Evolutionary conservation across 2,329 filamentous ascomycete species (phyloP).

Genomic region (Colletotrichum spinosum): DNA sequence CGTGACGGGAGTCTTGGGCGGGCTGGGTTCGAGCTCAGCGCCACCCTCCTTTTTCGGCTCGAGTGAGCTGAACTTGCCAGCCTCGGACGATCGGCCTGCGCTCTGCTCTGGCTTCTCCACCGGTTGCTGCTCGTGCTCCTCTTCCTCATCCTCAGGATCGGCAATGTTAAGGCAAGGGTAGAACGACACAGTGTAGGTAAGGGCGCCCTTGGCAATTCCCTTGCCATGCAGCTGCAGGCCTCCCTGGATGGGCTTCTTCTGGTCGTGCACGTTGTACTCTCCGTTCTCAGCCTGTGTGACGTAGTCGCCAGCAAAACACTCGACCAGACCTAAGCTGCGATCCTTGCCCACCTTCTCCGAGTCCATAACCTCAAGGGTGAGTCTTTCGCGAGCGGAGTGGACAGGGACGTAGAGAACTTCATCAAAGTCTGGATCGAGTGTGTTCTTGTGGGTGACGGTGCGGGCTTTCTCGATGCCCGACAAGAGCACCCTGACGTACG

Average conservation of each 20-base stretch:
- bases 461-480: constrained; percentile 91
- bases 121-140: constrained; percentile 61
- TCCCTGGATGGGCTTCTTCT: constrained; percentile 75
- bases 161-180: constrained; percentile 89
- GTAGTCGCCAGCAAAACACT: constrained; percentile 83
- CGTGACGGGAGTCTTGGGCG: constrained; percentile 56
- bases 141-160: constrained; percentile 88
- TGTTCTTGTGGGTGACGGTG: constrained; percentile 96
- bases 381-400: constrained; percentile 84
- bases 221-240: constrained; percentile 80
- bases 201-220: constrained; percentile 79
- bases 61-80: constrained; percentile 58
- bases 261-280: constrained; percentile 83
- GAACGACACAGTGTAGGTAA: constrained; percentile 89
- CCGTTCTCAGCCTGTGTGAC: constrained; percentile 81
- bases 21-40: constrained; percentile 40
- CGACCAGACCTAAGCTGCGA: constrained; percentile 84
- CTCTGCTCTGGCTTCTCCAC: constrained; percentile 46
- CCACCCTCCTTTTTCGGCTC: constrained; percentile 43
- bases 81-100: constrained; percentile 44
- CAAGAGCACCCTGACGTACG: constrained; percentile 88
- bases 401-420: constrained; percentile 95
- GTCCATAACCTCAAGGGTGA: constrained; percentile 96
- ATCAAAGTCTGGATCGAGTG: constrained; percentile 94
- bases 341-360: constrained; percentile 93